Conservation (phyloP, 768 basidiomycete species). For the Mrakia frigida region DNA sequence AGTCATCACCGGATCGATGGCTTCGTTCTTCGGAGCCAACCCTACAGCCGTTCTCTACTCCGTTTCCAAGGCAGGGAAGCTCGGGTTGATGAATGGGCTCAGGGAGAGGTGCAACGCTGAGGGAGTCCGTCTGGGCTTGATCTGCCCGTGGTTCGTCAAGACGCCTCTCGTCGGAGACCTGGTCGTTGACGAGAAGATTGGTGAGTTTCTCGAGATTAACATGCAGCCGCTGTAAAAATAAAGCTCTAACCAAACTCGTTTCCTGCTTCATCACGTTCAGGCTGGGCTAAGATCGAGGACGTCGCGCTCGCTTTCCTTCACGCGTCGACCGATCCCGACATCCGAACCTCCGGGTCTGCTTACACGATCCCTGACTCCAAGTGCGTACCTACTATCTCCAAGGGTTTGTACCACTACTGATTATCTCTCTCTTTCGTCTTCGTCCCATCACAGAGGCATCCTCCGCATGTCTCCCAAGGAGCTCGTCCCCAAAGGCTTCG, state of each 20-base stretch:
- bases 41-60: constrained; percentile 20
- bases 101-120: constrained; percentile 8
- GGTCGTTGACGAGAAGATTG: not conserved
- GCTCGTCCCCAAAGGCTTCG: constrained; percentile 9
- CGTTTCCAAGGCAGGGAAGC: constrained; percentile 17
- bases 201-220: not conserved
- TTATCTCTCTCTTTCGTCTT: not conserved
- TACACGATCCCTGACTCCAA: constrained; percentile 20
- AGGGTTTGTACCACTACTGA: no score
- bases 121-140: constrained; percentile 6
- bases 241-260: no score
- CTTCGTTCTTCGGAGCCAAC: constrained; percentile 9
- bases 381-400: not conserved
- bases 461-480: not conserved
- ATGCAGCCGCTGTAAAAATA: no score
- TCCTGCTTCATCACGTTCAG: no score
- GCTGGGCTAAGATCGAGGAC: constrained; percentile 19
- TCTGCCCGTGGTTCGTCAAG: constrained; percentile 26
- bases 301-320: constrained; percentile 14
- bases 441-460: not conserved
- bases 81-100: constrained; percentile 21
- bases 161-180: constrained; percentile 19
- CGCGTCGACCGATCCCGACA: constrained; percentile 7
- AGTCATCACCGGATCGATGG: constrained; percentile 28
- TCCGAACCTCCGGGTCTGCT: constrained; percentile 1